These are phyloP conservation scores for Sclerotinia minor DNA, from an alignment of 2,329 filamentous ascomycete genomes.

Conservation along the genomic window DNA sequence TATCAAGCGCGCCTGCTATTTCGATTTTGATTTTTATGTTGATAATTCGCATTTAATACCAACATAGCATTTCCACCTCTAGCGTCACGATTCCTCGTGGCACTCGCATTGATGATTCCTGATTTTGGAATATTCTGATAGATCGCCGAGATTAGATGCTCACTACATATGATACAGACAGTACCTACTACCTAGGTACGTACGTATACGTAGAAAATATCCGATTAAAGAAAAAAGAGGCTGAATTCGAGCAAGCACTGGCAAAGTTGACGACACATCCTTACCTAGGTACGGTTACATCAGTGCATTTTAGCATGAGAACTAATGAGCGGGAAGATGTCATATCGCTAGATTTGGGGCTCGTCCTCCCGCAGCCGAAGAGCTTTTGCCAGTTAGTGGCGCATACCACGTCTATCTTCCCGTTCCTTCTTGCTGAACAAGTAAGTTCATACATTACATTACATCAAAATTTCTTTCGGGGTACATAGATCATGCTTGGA, in stretches of 20 bases:
- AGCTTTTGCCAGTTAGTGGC: constrained; percentile 25
- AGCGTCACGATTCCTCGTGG: constrained; percentile 1
- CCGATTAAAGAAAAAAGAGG: background rate
- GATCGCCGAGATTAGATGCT: constrained; percentile 10
- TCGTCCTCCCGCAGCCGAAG: constrained; percentile 11
- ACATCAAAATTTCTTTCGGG: constrained; percentile 8
- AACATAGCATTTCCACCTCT: background rate
- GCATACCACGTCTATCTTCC: constrained; percentile 7
- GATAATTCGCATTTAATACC: background rate
- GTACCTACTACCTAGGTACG: no score
- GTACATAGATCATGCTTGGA: constrained; percentile 7
- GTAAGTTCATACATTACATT: constrained; percentile 22
- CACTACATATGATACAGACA: no score
- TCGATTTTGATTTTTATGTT: background rate
- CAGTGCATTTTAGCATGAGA: constrained; percentile 13
- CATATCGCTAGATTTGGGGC: background rate
- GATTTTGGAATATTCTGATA: constrained; percentile 4
- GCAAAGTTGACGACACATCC: constrained; percentile 20
- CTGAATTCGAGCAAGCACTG: background rate
- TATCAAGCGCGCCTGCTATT: background rate
- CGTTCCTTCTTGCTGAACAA: background rate
- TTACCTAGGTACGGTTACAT: constrained; percentile 16
- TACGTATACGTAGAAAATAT: no score
- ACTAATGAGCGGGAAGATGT: constrained; percentile 22
- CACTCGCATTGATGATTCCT: background rate